These are phyloP conservation scores for Sparassis latifolia DNA, from an alignment of 1,284 basidiomycete species.

Conservation along the genomic window DNA sequence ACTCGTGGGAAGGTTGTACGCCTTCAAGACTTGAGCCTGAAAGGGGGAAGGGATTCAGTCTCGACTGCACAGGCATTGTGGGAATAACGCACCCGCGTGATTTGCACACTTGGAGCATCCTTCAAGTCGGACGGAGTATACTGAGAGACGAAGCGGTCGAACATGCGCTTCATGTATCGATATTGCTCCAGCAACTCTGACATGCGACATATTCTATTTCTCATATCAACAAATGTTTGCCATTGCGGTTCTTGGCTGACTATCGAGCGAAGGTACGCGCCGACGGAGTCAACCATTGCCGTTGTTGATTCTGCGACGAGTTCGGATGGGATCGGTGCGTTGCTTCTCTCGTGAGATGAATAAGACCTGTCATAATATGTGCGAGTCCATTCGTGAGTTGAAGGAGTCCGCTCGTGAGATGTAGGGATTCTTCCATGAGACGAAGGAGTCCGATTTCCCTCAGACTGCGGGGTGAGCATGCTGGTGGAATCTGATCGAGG, in stretches of 20 bases:
- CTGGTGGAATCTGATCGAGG: too few species aligned
- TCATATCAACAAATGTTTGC: conserved; percentile 18
- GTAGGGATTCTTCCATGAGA: too few species aligned
- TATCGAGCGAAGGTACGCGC: conserved; percentile 16
- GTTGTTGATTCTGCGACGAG: background rate
- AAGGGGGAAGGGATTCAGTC: conserved; percentile 2
- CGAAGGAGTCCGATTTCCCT: too few species aligned
- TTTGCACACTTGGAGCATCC: conserved; percentile 13
- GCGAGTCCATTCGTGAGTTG: too few species aligned
- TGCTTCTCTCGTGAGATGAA: too few species aligned
- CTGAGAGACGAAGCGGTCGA: conserved; percentile 18
- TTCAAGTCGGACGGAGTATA: conserved; percentile 17
- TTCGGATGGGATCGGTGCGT: background rate
- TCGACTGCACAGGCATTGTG: background rate
- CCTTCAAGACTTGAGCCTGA: conserved; percentile 50
- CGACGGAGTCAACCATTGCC: conserved; percentile 16
- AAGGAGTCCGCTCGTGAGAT: too few species aligned
- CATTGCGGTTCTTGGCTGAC: conserved; percentile 18
- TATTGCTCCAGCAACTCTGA: conserved; percentile 22
- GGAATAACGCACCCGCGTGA: conserved; percentile 19
- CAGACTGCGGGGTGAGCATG: too few species aligned
- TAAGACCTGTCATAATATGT: too few species aligned
- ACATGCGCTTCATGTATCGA: conserved; percentile 22
- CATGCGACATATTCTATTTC: conserved; percentile 15
- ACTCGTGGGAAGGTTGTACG: conserved; percentile 38